Base-by-base conservation (phyloP, 108 stramenopile genomes). In the Heterococcus sp. region DNA sequence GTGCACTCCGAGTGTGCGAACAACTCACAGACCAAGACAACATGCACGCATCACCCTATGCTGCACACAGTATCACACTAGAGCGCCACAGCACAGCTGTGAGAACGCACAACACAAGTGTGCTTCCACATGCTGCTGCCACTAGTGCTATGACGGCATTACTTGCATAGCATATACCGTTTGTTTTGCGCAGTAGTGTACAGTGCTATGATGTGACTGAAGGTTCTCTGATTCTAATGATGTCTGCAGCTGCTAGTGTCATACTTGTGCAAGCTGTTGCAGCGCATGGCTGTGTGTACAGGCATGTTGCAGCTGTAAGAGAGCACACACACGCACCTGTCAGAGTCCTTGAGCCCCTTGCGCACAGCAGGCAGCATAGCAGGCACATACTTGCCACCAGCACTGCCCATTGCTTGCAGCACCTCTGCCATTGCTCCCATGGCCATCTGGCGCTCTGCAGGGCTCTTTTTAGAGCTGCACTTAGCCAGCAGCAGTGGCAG, bases 371-470 rank as follows among this genome's bases (percentile, higher is more conserved):
- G 46, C 46, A 58, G 8, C 14, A 58, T 21, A 21, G 46, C 8
- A 8, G 46, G 46, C 46, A 58, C 46, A 21, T 58, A 58, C 46
- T 21, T 8, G 14, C 14, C 14, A 21, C 46, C 46, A 21, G 21
- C 46, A 21, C 14, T 8, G 14, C 46, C 46, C 46, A 58, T 8
- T 58, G 21, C 46, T 58, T 58, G 46, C 46, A 58, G 46, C 46
- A 96, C 90, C 83, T 96, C 97, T 29, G 95, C 95, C 37, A 95
- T 84, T 85, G 94, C 95, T 5, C 97, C 95, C 32, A 96, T 88
- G 32, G 93, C 94, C 95, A 96, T 98, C 36, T 93, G 88, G 75
- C 97, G 90, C 73, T 96, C 97, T 64, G 90, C 89, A 28, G 94
- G 84, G 37, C 95, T 93, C 26, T 94, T 89, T 2, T 91, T 92